Evolutionary conservation across 1,139 yeast genomes (phyloP).

Genomic region (Lodderomyces orthopsilosis): DNA sequence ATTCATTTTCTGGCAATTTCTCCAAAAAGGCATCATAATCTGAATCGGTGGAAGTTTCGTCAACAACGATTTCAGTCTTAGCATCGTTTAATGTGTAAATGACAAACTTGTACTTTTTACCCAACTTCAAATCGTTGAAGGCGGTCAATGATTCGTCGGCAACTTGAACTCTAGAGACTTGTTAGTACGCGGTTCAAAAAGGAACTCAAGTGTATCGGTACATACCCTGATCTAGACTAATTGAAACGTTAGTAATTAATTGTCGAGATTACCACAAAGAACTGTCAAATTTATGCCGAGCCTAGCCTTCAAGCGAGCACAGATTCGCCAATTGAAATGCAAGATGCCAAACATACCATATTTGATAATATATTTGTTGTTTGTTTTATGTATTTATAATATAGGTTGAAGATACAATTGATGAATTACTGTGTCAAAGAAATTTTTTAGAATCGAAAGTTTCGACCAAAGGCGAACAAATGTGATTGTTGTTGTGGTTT

Average conservation of each 20-base stretch:
- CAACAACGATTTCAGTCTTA: slow-evolving; percentile 89
- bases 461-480: background rate
- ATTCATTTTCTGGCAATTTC: slow-evolving; percentile 90
- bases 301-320: background rate
- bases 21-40: slow-evolving; percentile 84
- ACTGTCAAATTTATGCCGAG: background rate
- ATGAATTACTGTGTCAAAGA: background rate
- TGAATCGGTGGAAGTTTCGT: slow-evolving; percentile 68
- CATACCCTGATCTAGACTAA: slow-evolving; percentile 71
- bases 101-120: slow-evolving; percentile 83
- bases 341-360: slow-evolving; percentile 4
- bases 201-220: slow-evolving; percentile 15
- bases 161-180: slow-evolving; percentile 70
- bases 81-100: slow-evolving; percentile 76
- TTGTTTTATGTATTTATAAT: background rate
- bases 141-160: slow-evolving; percentile 92
- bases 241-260: slow-evolving; percentile 15
- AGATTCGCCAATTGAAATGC: background rate
- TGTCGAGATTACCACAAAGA: too few relatives aligned
- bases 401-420: background rate
- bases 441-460: background rate
- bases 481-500: background rate
- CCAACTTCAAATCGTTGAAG: slow-evolving; percentile 93
- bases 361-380: background rate
- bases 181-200: slow-evolving; percentile 25